Evolutionary conservation across 179 eudicot species (phyloP).

Genomic region (Spinacia oleracea): DNA sequence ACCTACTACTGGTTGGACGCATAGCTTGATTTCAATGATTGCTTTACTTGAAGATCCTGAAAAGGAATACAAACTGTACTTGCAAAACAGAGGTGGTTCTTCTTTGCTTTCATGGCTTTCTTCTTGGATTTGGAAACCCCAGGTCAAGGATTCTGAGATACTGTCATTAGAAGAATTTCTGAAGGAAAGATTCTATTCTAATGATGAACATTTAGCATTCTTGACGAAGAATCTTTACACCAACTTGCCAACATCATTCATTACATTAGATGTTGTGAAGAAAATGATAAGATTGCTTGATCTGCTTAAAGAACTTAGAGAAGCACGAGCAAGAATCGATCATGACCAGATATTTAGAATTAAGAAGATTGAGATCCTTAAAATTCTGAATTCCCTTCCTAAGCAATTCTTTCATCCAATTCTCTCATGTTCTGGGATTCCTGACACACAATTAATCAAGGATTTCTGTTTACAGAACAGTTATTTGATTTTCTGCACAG

Average conservation of each 20-base stretch:
- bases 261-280: slow-evolving; percentile 35
- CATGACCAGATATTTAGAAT: neutral
- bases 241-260: slow-evolving; percentile 51
- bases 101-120: too few relatives aligned
- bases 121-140: too few relatives aligned
- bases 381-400: slow-evolving; percentile 38
- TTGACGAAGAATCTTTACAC: slow-evolving; percentile 42
- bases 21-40: slow-evolving; percentile 35
- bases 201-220: slow-evolving; percentile 24
- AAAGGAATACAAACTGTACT: slow-evolving; percentile 31
- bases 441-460: slow-evolving; percentile 18
- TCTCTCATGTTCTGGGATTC: neutral
- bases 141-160: neutral
- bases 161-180: slow-evolving; percentile 52
- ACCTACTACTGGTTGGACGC: slow-evolving; percentile 52
- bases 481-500: slow-evolving; percentile 62
- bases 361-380: slow-evolving; percentile 35
- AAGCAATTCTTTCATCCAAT: slow-evolving; percentile 7
- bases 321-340: slow-evolving; percentile 4
- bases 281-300: slow-evolving; percentile 41
- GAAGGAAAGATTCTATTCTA: slow-evolving; percentile 27
- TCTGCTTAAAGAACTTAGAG: slow-evolving; percentile 29
- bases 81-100: neutral
- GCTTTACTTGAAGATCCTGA: slow-evolving; percentile 51
- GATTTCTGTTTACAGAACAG: slow-evolving; percentile 52